Evolutionary conservation across 1,139 yeast species (phyloP).

Genomic region (Scheffersomyces insectosa): DNA sequence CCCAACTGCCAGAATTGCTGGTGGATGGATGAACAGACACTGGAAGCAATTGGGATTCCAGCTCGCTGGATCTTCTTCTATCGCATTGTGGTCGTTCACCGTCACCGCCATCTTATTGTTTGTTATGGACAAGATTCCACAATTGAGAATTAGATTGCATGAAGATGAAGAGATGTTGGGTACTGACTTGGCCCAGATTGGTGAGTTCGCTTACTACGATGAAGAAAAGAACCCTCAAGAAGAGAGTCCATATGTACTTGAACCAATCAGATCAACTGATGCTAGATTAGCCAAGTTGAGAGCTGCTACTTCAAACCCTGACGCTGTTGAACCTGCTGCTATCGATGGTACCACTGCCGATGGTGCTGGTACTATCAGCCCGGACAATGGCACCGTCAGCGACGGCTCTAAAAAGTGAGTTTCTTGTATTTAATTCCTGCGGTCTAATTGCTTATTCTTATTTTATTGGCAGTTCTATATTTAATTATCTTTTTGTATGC

Average conservation of each 20-base stretch:
- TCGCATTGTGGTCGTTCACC: constrained; percentile 77
- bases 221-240: constrained; percentile 18
- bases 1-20: constrained; percentile 52
- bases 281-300: constrained; percentile 42
- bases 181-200: constrained; percentile 84
- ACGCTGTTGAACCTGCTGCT: constrained; percentile 11
- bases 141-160: constrained; percentile 76
- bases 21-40: constrained; percentile 96
- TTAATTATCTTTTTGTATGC: background rate
- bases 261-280: constrained; percentile 67
- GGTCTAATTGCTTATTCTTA: too few species aligned
- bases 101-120: constrained; percentile 73
- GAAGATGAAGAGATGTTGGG: constrained; percentile 92
- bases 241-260: constrained; percentile 58
- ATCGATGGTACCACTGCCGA: constrained; percentile 17
- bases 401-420: constrained; percentile 17
- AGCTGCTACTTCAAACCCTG: constrained; percentile 18
- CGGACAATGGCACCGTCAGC: constrained; percentile 20
- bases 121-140: constrained; percentile 77
- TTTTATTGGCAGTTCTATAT: background rate
- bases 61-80: constrained; percentile 78
- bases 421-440: background rate
- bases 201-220: constrained; percentile 77
- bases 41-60: constrained; percentile 90
- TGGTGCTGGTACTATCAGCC: constrained; percentile 20